Evolutionary conservation across 208 protist genomes (phyloP), one percentile per base, ranked within the genome.

Genomic region (Wallacemonas rigidus): DNA sequence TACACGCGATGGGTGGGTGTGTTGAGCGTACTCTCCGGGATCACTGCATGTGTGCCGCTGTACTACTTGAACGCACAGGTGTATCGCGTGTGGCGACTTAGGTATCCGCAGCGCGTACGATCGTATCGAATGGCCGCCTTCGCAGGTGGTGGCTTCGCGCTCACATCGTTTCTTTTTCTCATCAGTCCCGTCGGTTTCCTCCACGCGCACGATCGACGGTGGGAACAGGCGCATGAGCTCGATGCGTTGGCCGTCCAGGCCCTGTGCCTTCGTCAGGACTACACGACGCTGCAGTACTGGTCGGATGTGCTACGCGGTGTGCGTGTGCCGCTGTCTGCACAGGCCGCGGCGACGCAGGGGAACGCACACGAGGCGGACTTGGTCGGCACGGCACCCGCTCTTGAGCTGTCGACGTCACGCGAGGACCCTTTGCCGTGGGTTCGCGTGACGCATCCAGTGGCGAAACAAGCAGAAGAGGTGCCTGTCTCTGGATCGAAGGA

Each of bases 11-110:
- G 68, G 12, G 45, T 80, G 11, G 55, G 62, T n/a, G 43, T 41
- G 36, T 14, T 75, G 2, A 38, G 68, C 8, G 7, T 81, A 1
- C n/a, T 65, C 6, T 75, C 82, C 2, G 71, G 57, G 9, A 68
- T 43, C n/a, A 72, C 63, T 2, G 56, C 65, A 2, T 78, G 72
- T 7, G 17, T 78, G 1, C 51, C 81, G 2, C 17, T 69, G 6
- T 91, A 82, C 62, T 87, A 82, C 75, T 77, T 81, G 1, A 53
- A 80, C 11, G 75, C 82, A 15, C 54, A 85, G 72, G 73, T 91
- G 11, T 67, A 91, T 41, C 77, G 80, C 3, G 86, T 88, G 7
- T 90, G 86, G 86, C 79, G 86, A 3, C 39, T 90, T 26, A 81
- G 86, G 40, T 7, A 85, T 64, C 80, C 86, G 3, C 62, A 26